Evolutionary conservation across 768 basidiomycete genomes (phyloP).

Genomic region (Naematelia aurantialba): DNA sequence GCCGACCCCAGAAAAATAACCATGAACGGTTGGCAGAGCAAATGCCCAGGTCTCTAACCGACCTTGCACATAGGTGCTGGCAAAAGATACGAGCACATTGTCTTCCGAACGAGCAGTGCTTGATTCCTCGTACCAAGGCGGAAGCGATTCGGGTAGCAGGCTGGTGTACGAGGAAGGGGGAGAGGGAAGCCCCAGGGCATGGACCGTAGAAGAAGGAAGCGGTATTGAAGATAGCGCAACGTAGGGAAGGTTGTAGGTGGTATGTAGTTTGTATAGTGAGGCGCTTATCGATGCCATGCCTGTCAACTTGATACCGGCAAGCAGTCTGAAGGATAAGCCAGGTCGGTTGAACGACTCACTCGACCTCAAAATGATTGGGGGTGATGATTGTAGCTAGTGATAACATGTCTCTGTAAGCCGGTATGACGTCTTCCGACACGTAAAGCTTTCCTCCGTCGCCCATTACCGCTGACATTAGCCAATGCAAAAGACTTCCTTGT

Average conservation of each 20-base stretch:
- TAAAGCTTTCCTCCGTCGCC: conserved; percentile 81
- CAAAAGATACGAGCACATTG: conserved; percentile 72
- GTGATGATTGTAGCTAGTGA: conserved; percentile 81
- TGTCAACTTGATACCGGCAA: conserved; percentile 70
- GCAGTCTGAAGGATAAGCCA: conserved; percentile 56
- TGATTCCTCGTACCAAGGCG: conserved; percentile 29
- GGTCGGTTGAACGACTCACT: conserved; percentile 57
- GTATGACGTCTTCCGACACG: conserved; percentile 79
- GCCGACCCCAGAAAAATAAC: conserved; percentile 94
- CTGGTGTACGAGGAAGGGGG: conserved; percentile 29
- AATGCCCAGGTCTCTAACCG: conserved; percentile 56
- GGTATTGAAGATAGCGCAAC: conserved; percentile 91
- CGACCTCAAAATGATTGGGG: conserved; percentile 97
- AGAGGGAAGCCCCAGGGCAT: conserved; percentile 50
- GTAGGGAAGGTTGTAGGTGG: conserved; percentile 70
- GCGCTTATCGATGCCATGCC: conserved; percentile 63
- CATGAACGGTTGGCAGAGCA: conserved; percentile 71
- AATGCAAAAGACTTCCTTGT: conserved; percentile 2
- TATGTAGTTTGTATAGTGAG: conserved; percentile 72
- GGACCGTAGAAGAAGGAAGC: conserved; percentile 59
- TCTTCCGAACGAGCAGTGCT: conserved; percentile 17
- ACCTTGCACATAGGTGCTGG: conserved; percentile 54
- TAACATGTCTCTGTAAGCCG: conserved; percentile 71
- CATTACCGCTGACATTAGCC: conserved; percentile 68
- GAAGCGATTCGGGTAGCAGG: conserved; percentile 24